Percentiles rank a stretch among this genome's conserved stretches.
phyloP scores from a whole-genome alignment of 169 alveolate genomes.

The Eimeria necatrix region DNA sequence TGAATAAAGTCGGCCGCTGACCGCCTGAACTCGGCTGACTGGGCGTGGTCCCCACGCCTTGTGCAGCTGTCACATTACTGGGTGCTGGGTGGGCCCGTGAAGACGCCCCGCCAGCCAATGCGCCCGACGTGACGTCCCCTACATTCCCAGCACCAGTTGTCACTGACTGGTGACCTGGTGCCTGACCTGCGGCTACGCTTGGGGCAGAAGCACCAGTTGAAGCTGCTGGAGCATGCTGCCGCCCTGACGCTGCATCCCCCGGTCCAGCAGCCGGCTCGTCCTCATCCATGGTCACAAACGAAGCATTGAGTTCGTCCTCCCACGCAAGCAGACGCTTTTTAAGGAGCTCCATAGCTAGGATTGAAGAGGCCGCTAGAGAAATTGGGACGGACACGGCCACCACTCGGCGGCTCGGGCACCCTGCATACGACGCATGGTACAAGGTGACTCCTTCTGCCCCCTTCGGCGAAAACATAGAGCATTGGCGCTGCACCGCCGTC shows the following conservation, averaged over 20 bases:
- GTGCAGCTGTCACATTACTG: slow-evolving; percentile 27
- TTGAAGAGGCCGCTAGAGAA: slow-evolving; percentile 72
- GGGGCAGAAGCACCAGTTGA: neutral
- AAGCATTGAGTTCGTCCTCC: slow-evolving; percentile 71
- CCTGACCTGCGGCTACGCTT: slow-evolving; percentile 19
- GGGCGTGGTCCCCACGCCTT: slow-evolving; percentile 34
- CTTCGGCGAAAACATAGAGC: slow-evolving; percentile 42
- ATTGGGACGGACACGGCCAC: slow-evolving; percentile 68
- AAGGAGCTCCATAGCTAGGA: slow-evolving; percentile 67
- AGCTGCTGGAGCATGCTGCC: slow-evolving; percentile 15
- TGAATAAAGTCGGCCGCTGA: slow-evolving; percentile 92
- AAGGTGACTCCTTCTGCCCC: slow-evolving; percentile 62
- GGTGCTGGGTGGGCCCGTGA: slow-evolving; percentile 52
- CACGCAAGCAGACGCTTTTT: slow-evolving; percentile 62
- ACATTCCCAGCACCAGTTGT: slow-evolving; percentile 28
- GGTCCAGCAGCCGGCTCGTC: slow-evolving; percentile 47
- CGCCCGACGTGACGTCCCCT: neutral
- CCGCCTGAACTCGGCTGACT: slow-evolving; percentile 46
- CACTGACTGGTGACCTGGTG: slow-evolving; percentile 42
- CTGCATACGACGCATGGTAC: slow-evolving; percentile 42
- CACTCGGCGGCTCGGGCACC: slow-evolving; percentile 68
- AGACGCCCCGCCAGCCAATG: slow-evolving; percentile 38
- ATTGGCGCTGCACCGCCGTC: slow-evolving; percentile 76
- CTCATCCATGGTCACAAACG: slow-evolving; percentile 52
- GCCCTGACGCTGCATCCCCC: slow-evolving; percentile 31